Evolutionary conservation across 2,329 filamentous ascomycete species (phyloP).

Genomic region (Leptographium procerum): DNA sequence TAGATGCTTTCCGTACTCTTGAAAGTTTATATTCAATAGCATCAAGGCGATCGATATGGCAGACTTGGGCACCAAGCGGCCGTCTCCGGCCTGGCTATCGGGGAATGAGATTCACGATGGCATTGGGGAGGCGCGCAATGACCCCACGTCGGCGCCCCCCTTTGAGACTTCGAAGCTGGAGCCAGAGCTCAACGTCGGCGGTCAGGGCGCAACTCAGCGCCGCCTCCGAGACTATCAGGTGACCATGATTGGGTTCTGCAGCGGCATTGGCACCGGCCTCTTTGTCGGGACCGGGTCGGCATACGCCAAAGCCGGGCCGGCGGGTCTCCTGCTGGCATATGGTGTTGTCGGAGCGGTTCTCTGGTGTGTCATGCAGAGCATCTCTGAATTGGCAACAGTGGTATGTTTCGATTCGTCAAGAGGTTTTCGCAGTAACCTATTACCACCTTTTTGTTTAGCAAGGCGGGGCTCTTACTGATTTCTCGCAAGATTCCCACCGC

Average conservation of each 20-base stretch:
- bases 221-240: background rate
- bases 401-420: background rate
- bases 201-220: background rate
- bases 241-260: conserved; percentile 10
- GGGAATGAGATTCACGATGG: background rate
- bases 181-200: background rate
- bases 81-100: background rate
- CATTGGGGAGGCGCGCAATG: background rate
- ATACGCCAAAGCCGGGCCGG: conserved; percentile 28
- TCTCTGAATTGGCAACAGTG: conserved; percentile 43
- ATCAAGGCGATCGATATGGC: background rate
- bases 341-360: conserved; percentile 30
- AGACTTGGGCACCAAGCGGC: background rate
- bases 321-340: conserved; percentile 27
- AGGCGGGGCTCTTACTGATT: background rate
- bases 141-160: background rate
- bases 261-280: conserved; percentile 34
- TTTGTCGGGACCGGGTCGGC: conserved; percentile 34
- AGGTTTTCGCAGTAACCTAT: no score
- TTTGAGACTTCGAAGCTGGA: background rate
- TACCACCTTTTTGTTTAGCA: no score
- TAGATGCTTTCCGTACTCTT: background rate
- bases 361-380: conserved; percentile 25
- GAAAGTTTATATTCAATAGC: background rate
- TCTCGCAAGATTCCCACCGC: conserved; percentile 40